Evolutionary conservation across 1,284 basidiomycete species (phyloP).

Genomic region (Cystobasidium slooffiae): DNA sequence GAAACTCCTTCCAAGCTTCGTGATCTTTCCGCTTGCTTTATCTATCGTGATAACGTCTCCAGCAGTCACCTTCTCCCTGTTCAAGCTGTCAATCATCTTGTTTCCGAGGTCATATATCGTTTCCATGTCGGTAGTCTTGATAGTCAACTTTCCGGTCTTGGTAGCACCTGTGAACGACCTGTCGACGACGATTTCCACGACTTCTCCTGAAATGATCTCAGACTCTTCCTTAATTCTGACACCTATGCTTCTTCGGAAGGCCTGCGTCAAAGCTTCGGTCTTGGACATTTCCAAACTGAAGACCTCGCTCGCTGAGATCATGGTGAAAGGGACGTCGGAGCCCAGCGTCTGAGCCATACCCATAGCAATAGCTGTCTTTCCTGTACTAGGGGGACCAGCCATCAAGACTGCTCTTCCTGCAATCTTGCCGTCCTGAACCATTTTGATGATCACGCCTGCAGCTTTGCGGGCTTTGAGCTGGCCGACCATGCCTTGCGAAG

Average conservation of each 20-base stretch:
- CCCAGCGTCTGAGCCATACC: conserved; percentile 97
- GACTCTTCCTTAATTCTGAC: conserved; percentile 97
- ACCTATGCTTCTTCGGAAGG: conserved; percentile 91
- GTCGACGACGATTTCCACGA: conserved; percentile 98
- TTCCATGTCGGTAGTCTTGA: conserved; percentile 99
- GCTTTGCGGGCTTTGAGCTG: conserved; percentile 94
- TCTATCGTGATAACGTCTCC: conserved; percentile 97
- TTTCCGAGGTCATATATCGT: conserved; percentile 98
- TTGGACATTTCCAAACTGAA: conserved; percentile 96
- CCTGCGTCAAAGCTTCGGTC: conserved; percentile 96
- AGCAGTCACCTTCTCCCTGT: conserved; percentile 95
- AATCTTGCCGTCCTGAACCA: conserved; percentile 95
- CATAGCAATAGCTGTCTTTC: conserved; percentile 96
- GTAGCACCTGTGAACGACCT: conserved; percentile 94
- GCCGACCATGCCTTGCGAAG: conserved; percentile 87
- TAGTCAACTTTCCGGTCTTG: conserved; percentile 95
- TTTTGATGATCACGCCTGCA: conserved; percentile 94
- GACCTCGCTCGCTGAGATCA: conserved; percentile 95
- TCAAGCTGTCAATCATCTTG: conserved; percentile 98
- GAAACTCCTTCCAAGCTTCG: conserved; percentile 93
- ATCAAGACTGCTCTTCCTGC: conserved; percentile 94
- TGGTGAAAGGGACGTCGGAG: conserved; percentile 92
- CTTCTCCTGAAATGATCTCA: conserved; percentile 96
- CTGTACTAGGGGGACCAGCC: conserved; percentile 92
- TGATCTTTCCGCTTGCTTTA: conserved; percentile 93